These are phyloP conservation scores for Xylaria polymorpha DNA, from an alignment of 2,329 filamentous ascomycete genomes.

Conservation along the genomic window DNA sequence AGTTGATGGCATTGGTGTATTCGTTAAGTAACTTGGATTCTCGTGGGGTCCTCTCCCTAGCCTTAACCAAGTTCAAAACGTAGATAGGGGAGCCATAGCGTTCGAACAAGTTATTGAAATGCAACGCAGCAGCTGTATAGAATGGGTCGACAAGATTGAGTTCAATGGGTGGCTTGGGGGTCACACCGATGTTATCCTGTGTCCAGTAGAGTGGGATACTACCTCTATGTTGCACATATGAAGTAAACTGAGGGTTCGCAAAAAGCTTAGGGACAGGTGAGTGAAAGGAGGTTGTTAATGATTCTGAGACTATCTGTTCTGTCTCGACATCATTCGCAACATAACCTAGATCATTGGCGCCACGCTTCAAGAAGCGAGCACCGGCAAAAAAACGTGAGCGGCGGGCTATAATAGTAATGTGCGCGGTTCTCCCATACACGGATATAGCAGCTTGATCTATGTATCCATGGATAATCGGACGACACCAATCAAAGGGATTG, in stretches of 20 bases:
- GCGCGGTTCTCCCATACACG: slow-evolving; percentile 88
- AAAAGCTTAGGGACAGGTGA: slow-evolving; percentile 86
- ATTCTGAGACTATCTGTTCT: slow-evolving; percentile 96
- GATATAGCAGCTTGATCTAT: slow-evolving; percentile 89
- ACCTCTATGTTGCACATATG: slow-evolving; percentile 94
- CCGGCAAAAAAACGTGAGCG: slow-evolving; percentile 94
- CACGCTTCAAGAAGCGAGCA: slow-evolving; percentile 92
- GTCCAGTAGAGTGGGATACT: slow-evolving; percentile 98
- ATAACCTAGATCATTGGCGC: slow-evolving; percentile 92
- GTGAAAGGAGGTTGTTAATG: slow-evolving; percentile 94
- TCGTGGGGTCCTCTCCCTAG: slow-evolving; percentile 85
- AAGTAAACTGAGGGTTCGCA: slow-evolving; percentile 91
- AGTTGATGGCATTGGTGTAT: slow-evolving; percentile 86
- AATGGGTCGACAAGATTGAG: slow-evolving; percentile 96
- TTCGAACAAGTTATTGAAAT: slow-evolving; percentile 95
- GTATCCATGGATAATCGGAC: slow-evolving; percentile 95
- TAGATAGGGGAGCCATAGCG: slow-evolving; percentile 94
- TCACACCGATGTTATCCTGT: slow-evolving; percentile 93
- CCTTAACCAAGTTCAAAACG: slow-evolving; percentile 90
- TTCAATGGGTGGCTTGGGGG: slow-evolving; percentile 95
- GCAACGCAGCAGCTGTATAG: slow-evolving; percentile 89
- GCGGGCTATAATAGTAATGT: slow-evolving; percentile 93
- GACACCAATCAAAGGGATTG: slow-evolving; percentile 93
- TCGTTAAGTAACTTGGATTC: slow-evolving; percentile 92
- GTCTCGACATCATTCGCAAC: slow-evolving; percentile 99